Base-by-base conservation (phyloP, 805 yeast genomes). In the Candida rishiriensis region DNA sequence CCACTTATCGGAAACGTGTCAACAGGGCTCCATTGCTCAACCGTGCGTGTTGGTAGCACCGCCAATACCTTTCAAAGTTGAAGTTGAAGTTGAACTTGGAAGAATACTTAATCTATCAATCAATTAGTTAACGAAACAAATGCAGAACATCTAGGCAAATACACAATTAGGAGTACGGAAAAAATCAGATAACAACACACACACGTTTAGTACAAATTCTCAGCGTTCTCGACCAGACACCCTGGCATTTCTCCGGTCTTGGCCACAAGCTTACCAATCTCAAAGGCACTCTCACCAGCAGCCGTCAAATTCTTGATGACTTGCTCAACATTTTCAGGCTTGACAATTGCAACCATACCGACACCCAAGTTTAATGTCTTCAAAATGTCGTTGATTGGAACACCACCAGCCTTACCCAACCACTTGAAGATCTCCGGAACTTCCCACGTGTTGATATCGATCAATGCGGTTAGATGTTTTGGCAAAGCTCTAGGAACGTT, bases 401-500 rank as follows among this genome's bases (percentile, higher is more conserved):
- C 95, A 59, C 83, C 83, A 50, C 99, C 99, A 40, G 88, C 81
- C 58, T 75, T 76, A 38, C 95, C 97, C 43, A 93, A 81, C 97
- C 97, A 93, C 67, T 82, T 83, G 79, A 93, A 93, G 33, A 93
- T 88, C 31, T 75, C 83, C 33, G 96, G 95, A 30, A 93, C 82
- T 51, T 79, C 78, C 96, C 98, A 91, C 10, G 78, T 69, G 43
- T 68, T 69, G 61, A 85, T 81, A 64, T 91, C 96, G 40, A 93
- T 78, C 52, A 72, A 72, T 12, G 97, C 99, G 56, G 83, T 82
- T 49, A 93, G 71, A 55, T 79, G 66, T 46, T 78, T 68, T 46
- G 99, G 99, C 49, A 93, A 73, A 15, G 96, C 93, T 63, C 99
- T 81, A 43, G 99, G 99, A 46, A 91, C 81, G 66, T 93, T 93